Evolutionary conservation across 441 rosid genomes (phyloP).

Genomic region (Adansonia grandidieri): DNA sequence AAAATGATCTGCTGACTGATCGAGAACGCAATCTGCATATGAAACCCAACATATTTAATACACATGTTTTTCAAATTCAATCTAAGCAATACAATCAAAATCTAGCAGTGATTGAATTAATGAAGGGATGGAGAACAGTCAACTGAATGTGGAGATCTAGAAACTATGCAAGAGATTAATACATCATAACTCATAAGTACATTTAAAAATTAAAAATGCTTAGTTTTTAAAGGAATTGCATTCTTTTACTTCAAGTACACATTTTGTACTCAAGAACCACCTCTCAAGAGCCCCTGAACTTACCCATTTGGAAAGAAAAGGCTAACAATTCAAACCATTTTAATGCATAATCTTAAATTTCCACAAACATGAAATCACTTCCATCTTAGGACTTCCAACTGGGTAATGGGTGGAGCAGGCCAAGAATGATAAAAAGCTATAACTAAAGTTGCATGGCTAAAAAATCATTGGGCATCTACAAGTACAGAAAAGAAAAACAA

Average conservation of each 20-base stretch:
- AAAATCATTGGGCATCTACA: background rate
- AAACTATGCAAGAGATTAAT: conserved; percentile 42
- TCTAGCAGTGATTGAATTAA: conserved; percentile 34
- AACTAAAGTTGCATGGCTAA: background rate
- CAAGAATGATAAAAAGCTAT: background rate
- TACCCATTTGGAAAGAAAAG: conserved; percentile 21
- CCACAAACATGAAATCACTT: background rate
- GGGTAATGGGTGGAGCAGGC: background rate
- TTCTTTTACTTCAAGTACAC: background rate
- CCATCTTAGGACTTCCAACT: background rate
- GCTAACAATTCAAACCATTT: background rate
- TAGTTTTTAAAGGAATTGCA: background rate
- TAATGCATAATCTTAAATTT: background rate
- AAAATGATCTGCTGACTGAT: conserved; percentile 58
- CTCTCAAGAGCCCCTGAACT: background rate
- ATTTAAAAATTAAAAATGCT: background rate
- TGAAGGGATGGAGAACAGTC: conserved; percentile 39
- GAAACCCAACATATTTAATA: conserved; percentile 26
- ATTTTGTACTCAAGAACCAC: background rate
- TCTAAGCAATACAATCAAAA: conserved; percentile 17
- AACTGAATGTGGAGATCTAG: conserved; percentile 42
- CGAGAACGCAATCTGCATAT: conserved; percentile 60
- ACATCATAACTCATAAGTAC: background rate
- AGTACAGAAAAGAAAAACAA: background rate
- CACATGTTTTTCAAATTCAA: background rate